These are phyloP conservation scores for Colletotrichum karsti DNA, from an alignment of 2,329 filamentous ascomycete genomes.

Conservation along the genomic window DNA sequence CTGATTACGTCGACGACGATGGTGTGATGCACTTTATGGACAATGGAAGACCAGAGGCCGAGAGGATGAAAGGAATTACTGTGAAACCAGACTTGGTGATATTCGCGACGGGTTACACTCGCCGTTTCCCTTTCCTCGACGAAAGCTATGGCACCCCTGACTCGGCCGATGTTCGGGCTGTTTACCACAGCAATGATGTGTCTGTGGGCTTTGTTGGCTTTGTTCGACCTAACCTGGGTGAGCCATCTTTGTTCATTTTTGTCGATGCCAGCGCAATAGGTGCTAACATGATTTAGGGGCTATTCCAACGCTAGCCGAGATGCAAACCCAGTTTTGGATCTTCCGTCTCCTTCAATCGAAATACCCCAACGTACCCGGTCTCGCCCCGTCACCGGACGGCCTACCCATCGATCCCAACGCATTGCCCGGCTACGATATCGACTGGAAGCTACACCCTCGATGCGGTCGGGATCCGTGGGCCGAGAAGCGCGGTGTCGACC, in stretches of 20 bases:
- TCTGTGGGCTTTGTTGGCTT: conserved; percentile 56
- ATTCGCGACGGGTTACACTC: conserved; percentile 46
- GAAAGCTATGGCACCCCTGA: conserved; percentile 47
- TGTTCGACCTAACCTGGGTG: conserved; percentile 52
- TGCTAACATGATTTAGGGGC: conserved; percentile 34
- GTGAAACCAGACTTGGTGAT: conserved; percentile 46
- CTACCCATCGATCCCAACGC: conserved; percentile 32
- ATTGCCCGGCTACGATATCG: conserved; percentile 44
- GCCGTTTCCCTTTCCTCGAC: conserved; percentile 42
- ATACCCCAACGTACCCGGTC: conserved; percentile 10
- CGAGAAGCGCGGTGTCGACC: conserved; percentile 53
- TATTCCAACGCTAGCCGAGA: conserved; percentile 57
- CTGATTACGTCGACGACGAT: conserved; percentile 38
- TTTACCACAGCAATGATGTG: conserved; percentile 54
- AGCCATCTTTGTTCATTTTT: too few relatives aligned
- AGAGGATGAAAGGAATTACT: conserved; percentile 35
- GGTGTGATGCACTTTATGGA: conserved; percentile 42
- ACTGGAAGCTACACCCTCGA: conserved; percentile 48
- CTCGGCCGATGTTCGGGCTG: conserved; percentile 58
- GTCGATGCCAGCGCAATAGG: accelerated
- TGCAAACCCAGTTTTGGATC: conserved; percentile 60
- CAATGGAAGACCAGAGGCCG: conserved; percentile 39
- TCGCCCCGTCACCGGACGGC: neutral
- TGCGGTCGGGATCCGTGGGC: conserved; percentile 41
- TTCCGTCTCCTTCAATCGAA: conserved; percentile 42